A percentile compares a stretch with the other conserved stretches of the same genome.
Evolutionary conservation across 2,329 filamentous ascomycete species (phyloP).

Genomic region (Leptographium galeiforme): DNA sequence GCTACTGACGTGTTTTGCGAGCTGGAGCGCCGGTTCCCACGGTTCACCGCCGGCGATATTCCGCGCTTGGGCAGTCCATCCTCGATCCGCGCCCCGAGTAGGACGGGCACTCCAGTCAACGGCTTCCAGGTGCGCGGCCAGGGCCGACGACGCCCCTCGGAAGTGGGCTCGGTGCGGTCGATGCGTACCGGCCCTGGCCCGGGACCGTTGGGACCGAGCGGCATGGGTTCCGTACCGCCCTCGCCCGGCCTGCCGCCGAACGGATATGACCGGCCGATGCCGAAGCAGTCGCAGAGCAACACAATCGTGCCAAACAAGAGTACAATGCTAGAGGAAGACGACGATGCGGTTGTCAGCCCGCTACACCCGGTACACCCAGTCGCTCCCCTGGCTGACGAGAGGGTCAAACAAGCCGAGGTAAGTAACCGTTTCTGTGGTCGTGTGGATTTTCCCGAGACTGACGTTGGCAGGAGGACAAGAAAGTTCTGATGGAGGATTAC

Average conservation of each 20-base stretch:
- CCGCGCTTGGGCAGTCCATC: slow-evolving; percentile 57
- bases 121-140: slow-evolving; percentile 37
- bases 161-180: slow-evolving; percentile 47
- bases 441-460: neutral
- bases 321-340: slow-evolving; percentile 92
- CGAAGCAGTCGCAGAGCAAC: slow-evolving; percentile 87
- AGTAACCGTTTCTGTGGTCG: neutral
- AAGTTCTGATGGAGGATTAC: slow-evolving; percentile 58
- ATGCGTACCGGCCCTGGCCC: slow-evolving; percentile 17
- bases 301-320: slow-evolving; percentile 97
- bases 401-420: slow-evolving; percentile 26
- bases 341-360: slow-evolving; percentile 35
- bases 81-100: slow-evolving; percentile 43
- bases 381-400: slow-evolving; percentile 14
- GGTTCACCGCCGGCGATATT: slow-evolving; percentile 58
- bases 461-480: slow-evolving; percentile 4
- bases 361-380: slow-evolving; percentile 22
- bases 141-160: slow-evolving; percentile 43
- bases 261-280: slow-evolving; percentile 62
- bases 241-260: slow-evolving; percentile 46
- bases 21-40: slow-evolving; percentile 76
- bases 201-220: slow-evolving; percentile 11
- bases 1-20: slow-evolving; percentile 96
- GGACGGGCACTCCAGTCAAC: slow-evolving; percentile 49
- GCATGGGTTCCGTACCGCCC: slow-evolving; percentile 30